Base-by-base conservation (phyloP, 768 basidiomycete species). In the Lactarius hatsudake region DNA sequence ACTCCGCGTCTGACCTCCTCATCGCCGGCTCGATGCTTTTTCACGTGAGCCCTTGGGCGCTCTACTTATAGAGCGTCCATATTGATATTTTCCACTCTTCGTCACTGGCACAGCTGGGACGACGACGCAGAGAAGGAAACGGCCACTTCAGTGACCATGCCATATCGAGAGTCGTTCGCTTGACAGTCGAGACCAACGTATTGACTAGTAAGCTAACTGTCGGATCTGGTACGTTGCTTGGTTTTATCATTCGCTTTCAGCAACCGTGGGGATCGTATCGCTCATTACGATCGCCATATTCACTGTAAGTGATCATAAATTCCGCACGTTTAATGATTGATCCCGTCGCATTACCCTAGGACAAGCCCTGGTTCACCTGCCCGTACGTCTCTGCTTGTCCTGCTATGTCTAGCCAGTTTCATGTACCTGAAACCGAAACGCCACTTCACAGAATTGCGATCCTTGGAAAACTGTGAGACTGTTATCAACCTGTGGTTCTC, bases 101-200 rank as follows among this genome's bases (percentile, higher is more conserved):
- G 17, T 13, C 23, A 1, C 7, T 36, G 2, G 28, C 23, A 3
- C 17, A 64, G 62, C 28, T 63, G 18, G 4, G 2, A 18, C 7
- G 2, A n/a, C 53, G 42, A 2, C 42, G 18, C 15, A 20, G 17
- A 20, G 7, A 17, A 26, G 10, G 38, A 2, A 9, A 1, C 23
- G 53, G 18, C 15, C 1, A 6, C 42, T 51, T 57, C 15, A 12
- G 36, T 26, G 26, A 62, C 3, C 36, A 59, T 13, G 45, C 45
- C 1, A 18, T 66, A 18, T 9, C 30, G 13, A 63, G 6, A 34
- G 20, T 67, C 28, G 30, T 63, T 17, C 28, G 61, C 40, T 43
- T 67, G 57, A 67, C 56, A 0, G 20, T 67, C 40, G 66, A 67
- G 51, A 63, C 61, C n/a, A 67, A 67, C 38, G 18, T 66, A 2